phyloP scores from a whole-genome alignment of 2,329 filamentous ascomycete species.

The Fusarium sororula region DNA sequence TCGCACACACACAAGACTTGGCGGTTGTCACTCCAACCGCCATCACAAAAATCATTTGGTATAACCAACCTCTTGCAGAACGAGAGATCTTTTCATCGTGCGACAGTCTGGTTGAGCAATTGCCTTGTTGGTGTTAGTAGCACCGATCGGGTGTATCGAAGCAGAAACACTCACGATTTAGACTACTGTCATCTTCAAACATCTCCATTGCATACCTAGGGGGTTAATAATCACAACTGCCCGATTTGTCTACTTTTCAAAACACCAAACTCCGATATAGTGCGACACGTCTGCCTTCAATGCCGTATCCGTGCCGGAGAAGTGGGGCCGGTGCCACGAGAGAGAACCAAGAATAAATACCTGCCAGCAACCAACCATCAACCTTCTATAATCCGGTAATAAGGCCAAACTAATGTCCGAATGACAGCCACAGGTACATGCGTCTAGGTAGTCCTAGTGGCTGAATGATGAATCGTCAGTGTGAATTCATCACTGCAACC shows the following conservation, averaged over 20 bases:
- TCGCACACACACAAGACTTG: not conserved
- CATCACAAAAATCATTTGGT: not conserved
- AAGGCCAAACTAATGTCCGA: not conserved
- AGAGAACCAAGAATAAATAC: not conserved
- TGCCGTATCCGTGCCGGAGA: slow-evolving; percentile 10
- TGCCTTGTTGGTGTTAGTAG: not conserved
- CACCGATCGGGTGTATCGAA: not conserved
- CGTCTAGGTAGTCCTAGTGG: not conserved
- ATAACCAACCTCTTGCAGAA: not conserved
- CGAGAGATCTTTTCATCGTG: not conserved
- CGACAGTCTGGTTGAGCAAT: not conserved
- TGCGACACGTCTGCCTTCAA: not conserved
- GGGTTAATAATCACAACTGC: not conserved
- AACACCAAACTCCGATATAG: not conserved
- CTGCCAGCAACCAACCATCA: not conserved
- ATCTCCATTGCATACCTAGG: not conserved
- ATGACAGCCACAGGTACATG: not conserved
- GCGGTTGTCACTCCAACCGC: slow-evolving; percentile 1
- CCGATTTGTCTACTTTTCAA: not conserved
- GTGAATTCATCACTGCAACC: not conserved
- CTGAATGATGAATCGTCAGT: slow-evolving; percentile 4
- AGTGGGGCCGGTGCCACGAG: slow-evolving; percentile 15
- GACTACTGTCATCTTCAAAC: not conserved
- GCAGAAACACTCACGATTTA: not conserved
- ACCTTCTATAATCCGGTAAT: slow-evolving; percentile 9